Base-by-base conservation (phyloP, 768 basidiomycete genomes). In the Holtermanniella nyarrowii region DNA sequence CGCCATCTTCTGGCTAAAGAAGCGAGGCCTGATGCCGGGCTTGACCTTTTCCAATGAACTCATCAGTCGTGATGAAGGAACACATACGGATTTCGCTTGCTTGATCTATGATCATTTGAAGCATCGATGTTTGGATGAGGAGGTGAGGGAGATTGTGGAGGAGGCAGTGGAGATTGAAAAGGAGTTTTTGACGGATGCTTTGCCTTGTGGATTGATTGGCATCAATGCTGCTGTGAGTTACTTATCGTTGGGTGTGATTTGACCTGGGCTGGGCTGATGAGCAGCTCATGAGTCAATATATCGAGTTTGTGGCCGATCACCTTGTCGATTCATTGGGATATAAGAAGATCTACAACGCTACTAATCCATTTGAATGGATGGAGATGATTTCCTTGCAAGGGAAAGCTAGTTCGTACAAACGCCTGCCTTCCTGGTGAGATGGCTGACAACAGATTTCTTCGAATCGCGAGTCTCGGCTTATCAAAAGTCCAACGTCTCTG, bases 381-480 rank as follows among this genome's bases (percentile, higher is more conserved):
- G 88, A 91, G 60, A 81, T 89, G 80, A 91, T 91, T 43, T 93
- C 88, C 14, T 75, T 95, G 4, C 85, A 90, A 74, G 91, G 91
- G 57, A 97, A 97, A 77, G 88, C 90, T 39, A 66, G 61, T 62
- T 31, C 49, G 61, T 60, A 20, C 18, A 43, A 4, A 27, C 2
- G 22, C 13, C n/a, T 46, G 4, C 21, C 41, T 42, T 26, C 49
- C 27, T 49, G 14, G 7, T 12, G 20, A 47, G n/a, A 26, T 7
- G 16, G 16, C 44, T 40, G 1, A n/a, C 13, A 48, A 7, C 43
- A 67, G 90, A 95, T 74, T 95, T 95, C 72, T 95, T 91, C 68
- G 89, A 93, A 75, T 90, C 91, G 73, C 80, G 90, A 0, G 91
- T 95, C 3, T 89, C 87, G 2, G 75, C 75, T 31, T 75, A 76